phyloP scores from a whole-genome alignment of 768 basidiomycete genomes.

The Leccinum disarticulatum region DNA sequence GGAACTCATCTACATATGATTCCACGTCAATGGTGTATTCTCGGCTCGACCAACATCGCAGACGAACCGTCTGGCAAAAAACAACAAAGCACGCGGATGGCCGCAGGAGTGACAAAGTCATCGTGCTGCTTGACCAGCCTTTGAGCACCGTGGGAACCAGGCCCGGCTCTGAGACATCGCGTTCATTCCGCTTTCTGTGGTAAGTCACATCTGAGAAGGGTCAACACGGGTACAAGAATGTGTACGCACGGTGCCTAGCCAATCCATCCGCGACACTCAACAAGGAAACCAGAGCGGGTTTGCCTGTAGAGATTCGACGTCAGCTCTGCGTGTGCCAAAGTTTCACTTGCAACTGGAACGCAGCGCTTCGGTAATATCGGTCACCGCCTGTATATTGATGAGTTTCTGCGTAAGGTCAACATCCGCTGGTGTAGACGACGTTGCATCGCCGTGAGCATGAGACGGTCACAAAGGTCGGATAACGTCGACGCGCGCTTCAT shows the following conservation, averaged over 20 bases:
- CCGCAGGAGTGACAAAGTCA: constrained; percentile 31
- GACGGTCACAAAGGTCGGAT: background rate
- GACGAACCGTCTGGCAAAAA: constrained; percentile 23
- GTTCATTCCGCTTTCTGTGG: constrained; percentile 5
- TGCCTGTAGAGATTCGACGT: constrained; percentile 13
- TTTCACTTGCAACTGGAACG: constrained; percentile 18
- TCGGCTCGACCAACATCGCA: background rate
- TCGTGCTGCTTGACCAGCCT: constrained; percentile 20
- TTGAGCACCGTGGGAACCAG: constrained; percentile 18
- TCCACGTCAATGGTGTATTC: background rate
- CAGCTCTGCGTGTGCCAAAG: background rate
- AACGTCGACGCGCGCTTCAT: constrained; percentile 19
- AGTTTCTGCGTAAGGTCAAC: constrained; percentile 8
- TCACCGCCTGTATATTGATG: constrained; percentile 16
- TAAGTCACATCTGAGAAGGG: background rate
- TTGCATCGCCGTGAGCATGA: background rate
- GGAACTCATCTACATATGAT: constrained; percentile 18
- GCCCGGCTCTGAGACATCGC: too few species aligned
- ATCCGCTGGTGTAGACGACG: constrained; percentile 13
- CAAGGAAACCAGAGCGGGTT: constrained; percentile 22
- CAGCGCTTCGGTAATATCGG: constrained; percentile 17
- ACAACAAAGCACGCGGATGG: constrained; percentile 25
- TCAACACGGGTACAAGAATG: too few species aligned
- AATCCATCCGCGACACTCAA: constrained; percentile 21
- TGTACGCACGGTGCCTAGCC: constrained; percentile 14